Conservation (phyloP, 805 yeast species). For the Candida dendrica region DNA sequence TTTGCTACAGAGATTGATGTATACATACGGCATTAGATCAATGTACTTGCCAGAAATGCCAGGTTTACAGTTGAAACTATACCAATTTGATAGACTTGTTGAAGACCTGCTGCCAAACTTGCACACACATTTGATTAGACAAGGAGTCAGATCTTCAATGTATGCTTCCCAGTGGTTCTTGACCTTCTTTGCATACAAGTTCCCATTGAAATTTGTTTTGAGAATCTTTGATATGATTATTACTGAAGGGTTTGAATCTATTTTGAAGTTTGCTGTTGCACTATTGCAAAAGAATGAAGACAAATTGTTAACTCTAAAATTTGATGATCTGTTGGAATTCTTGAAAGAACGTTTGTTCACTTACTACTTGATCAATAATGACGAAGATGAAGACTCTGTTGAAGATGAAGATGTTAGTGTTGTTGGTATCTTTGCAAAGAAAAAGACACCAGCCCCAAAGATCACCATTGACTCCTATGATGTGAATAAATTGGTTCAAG, state of each 20-base stretch:
- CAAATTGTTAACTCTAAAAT: slow-evolving; percentile 50
- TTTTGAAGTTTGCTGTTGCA: slow-evolving; percentile 77
- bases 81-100: slow-evolving; percentile 83
- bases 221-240: slow-evolving; percentile 83
- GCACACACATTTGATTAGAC: slow-evolving; percentile 68
- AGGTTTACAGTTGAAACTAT: slow-evolving; percentile 75
- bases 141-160: slow-evolving; percentile 90
- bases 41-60: slow-evolving; percentile 88
- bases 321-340: slow-evolving; percentile 71
- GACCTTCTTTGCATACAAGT: slow-evolving; percentile 90
- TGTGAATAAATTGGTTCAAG: slow-evolving; percentile 68
- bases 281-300: slow-evolving; percentile 65
- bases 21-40: slow-evolving; percentile 70
- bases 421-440: slow-evolving; percentile 10
- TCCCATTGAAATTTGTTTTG: slow-evolving; percentile 82
- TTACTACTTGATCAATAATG: slow-evolving; percentile 43
- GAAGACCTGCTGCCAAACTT: slow-evolving; percentile 72
- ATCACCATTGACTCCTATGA: slow-evolving; percentile 36
- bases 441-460: slow-evolving; percentile 1
- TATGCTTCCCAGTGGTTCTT: slow-evolving; percentile 97
- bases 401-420: slow-evolving; percentile 15
- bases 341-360: slow-evolving; percentile 76
- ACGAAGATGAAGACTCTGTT: slow-evolving; percentile 20
- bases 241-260: slow-evolving; percentile 85
- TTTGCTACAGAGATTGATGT: slow-evolving; percentile 74